These are phyloP conservation scores for Saturnispora kantuleensis DNA, from an alignment of 805 yeast genomes.

Conservation along the genomic window DNA sequence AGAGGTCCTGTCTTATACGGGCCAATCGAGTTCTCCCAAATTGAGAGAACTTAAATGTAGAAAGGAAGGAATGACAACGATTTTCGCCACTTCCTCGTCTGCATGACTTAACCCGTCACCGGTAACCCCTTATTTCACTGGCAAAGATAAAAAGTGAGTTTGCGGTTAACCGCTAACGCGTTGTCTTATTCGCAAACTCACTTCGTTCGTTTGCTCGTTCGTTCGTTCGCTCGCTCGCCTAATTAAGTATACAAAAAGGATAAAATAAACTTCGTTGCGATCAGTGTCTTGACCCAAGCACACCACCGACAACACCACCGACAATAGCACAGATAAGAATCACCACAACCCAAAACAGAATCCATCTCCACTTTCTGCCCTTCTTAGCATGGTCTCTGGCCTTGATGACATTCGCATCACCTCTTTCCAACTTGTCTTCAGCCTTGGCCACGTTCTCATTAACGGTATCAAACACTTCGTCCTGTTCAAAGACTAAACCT, in stretches of 20 bases:
- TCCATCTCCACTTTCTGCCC: slow-evolving; percentile 85
- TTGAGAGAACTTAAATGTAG: too few species aligned
- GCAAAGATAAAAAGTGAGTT: too few species aligned
- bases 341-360: slow-evolving; percentile 62
- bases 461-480: slow-evolving; percentile 71
- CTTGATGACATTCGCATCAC: slow-evolving; percentile 85
- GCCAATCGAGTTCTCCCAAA: too few species aligned
- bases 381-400: slow-evolving; percentile 83
- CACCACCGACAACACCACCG: slow-evolving; percentile 57
- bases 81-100: too few species aligned
- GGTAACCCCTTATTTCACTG: too few species aligned
- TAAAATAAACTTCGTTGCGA: not conserved
- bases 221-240: not conserved
- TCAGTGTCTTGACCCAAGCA: slow-evolving; percentile 27
- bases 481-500: slow-evolving; percentile 91
- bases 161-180: too few species aligned
- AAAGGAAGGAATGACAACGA: too few species aligned
- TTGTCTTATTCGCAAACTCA: too few species aligned
- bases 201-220: too few species aligned
- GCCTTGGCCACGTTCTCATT: slow-evolving; percentile 76
- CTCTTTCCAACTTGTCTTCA: slow-evolving; percentile 85
- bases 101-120: too few species aligned
- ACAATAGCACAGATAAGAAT: slow-evolving; percentile 55
- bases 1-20: too few species aligned
- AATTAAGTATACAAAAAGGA: not conserved